These are phyloP conservation scores for Laetiporus sulphureus DNA, from an alignment of 1,284 basidiomycete species.

Conservation along the genomic window DNA sequence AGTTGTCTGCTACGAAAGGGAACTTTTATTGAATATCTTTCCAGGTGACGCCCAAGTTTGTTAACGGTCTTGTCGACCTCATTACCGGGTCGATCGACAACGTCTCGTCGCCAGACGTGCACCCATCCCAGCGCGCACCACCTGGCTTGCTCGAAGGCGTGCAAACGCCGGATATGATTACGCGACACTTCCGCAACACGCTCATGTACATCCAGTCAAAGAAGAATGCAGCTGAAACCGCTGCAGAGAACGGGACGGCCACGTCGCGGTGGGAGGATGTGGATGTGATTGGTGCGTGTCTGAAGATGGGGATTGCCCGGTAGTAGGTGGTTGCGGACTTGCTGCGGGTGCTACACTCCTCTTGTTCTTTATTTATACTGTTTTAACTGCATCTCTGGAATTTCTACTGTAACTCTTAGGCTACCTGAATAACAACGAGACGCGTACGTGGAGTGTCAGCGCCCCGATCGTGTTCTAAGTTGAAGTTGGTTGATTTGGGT, in stretches of 20 bases:
- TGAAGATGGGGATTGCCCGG: constrained; percentile 74
- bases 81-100: constrained; percentile 89
- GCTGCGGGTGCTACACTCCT: neutral
- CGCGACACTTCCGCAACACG: constrained; percentile 88
- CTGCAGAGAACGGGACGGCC: constrained; percentile 22
- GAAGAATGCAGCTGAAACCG: constrained; percentile 49
- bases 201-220: constrained; percentile 75
- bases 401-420: neutral
- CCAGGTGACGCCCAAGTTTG: constrained; percentile 87
- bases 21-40: constrained; percentile 4
- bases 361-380: constrained; percentile 2
- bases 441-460: neutral
- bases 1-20: constrained; percentile 21
- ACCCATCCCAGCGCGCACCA: constrained; percentile 74
- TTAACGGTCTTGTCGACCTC: constrained; percentile 89
- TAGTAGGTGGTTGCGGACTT: constrained; percentile 6
- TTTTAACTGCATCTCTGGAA: neutral
- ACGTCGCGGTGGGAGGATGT: constrained; percentile 76
- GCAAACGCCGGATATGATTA: constrained; percentile 87
- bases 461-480: neutral
- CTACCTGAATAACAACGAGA: neutral
- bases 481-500: no score
- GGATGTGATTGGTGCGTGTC: constrained; percentile 75
- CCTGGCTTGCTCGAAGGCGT: constrained; percentile 86
- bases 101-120: constrained; percentile 77